A percentile compares a stretch with the other conserved stretches of the same genome.
These are phyloP conservation scores for Psilocybe azurescens DNA, from an alignment of 768 basidiomycete species.

Conservation along the genomic window DNA sequence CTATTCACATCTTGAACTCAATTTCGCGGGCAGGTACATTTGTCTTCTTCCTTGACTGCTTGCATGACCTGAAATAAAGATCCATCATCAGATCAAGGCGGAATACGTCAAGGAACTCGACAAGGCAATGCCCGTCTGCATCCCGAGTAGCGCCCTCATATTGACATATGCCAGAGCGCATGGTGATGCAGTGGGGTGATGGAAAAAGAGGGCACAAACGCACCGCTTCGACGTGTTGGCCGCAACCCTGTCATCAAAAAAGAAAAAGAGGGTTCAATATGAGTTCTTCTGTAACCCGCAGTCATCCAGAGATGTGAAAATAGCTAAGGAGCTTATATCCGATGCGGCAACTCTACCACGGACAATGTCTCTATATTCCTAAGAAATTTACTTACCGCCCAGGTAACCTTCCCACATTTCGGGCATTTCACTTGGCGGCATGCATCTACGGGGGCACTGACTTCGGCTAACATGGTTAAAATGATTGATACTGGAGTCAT, in stretches of 20 bases:
- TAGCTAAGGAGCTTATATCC: neutral
- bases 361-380: constrained; percentile 20
- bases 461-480: constrained; percentile 22
- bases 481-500: constrained; percentile 16
- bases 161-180: constrained; percentile 3
- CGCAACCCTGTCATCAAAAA: constrained; percentile 62
- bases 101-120: constrained; percentile 21
- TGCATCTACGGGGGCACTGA: constrained; percentile 47
- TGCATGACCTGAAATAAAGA: constrained; percentile 47
- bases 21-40: constrained; percentile 42
- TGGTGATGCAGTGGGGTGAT: constrained; percentile 7
- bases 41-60: constrained; percentile 50
- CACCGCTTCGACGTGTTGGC: constrained; percentile 67
- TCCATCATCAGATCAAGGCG: constrained; percentile 24
- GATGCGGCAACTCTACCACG: neutral
- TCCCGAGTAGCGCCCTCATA: constrained; percentile 7
- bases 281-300: constrained; percentile 8
- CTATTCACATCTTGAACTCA: constrained; percentile 14
- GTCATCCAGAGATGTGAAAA: neutral
- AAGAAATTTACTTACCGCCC: constrained; percentile 55
- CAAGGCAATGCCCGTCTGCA: constrained; percentile 18
- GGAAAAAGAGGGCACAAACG: constrained; percentile 32
- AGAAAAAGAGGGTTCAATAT: constrained; percentile 20
- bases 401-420: constrained; percentile 71
- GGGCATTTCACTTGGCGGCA: constrained; percentile 65